Conservation (phyloP, 345 rosid species). For the Capsella bursapastoris region DNA sequence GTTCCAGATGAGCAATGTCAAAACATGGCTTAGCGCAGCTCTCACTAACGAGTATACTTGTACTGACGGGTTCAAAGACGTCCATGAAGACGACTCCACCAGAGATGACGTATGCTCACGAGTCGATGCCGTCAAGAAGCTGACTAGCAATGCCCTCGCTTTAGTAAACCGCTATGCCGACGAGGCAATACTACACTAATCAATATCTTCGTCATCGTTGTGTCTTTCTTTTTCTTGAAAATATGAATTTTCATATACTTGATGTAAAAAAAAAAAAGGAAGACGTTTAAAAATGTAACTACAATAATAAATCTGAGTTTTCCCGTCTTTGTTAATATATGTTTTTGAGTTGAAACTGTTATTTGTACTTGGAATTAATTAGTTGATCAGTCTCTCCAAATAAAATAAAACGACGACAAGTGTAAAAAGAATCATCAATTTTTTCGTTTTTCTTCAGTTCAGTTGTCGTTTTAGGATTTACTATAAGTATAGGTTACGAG, state of each 20-base stretch:
- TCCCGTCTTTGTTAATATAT: too few species aligned
- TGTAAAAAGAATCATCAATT: too few species aligned
- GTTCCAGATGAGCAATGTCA: conserved; percentile 81
- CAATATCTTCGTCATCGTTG: background rate
- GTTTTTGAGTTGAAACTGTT: too few species aligned
- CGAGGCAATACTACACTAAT: conserved; percentile 29
- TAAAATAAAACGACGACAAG: too few species aligned
- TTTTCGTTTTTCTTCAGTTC: too few species aligned
- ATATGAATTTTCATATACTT: background rate
- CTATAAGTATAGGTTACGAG: background rate
- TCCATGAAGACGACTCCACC: conserved; percentile 48
- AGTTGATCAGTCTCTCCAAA: too few species aligned
- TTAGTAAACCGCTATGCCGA: conserved; percentile 64
- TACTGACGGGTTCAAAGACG: conserved; percentile 71
- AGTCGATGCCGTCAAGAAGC: conserved; percentile 59
- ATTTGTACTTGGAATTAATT: too few species aligned
- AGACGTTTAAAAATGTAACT: too few species aligned
- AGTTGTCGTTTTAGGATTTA: too few species aligned
- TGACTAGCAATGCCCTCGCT: conserved; percentile 77
- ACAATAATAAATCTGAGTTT: too few species aligned
- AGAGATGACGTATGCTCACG: conserved; percentile 55
- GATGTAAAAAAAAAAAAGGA: too few species aligned
- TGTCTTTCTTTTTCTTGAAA: background rate
- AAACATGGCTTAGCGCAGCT: conserved; percentile 95
- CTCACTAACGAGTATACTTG: conserved; percentile 83